Conservation (phyloP, 192 early-diverging fungal genomes). For the Phlyctochytrium bullatum region DNA sequence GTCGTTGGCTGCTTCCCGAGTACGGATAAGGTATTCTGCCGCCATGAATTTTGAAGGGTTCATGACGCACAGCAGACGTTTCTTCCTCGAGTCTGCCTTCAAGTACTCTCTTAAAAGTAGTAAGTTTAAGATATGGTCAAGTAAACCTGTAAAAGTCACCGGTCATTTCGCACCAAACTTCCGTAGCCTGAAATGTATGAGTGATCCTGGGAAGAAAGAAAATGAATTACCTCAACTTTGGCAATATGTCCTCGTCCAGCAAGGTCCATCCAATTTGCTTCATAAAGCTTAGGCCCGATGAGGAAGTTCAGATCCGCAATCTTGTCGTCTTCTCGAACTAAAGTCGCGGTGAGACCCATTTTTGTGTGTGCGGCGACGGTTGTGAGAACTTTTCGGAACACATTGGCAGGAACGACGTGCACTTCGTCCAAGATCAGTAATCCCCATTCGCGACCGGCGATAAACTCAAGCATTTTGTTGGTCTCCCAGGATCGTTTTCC, state of each 20-base stretch:
- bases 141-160: slow-evolving; percentile 90
- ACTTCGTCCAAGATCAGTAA: slow-evolving; percentile 95
- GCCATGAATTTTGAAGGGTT: slow-evolving; percentile 98
- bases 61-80: slow-evolving; percentile 86
- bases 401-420: slow-evolving; percentile 96
- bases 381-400: slow-evolving; percentile 92
- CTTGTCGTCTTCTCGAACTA: slow-evolving; percentile 98
- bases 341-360: slow-evolving; percentile 93
- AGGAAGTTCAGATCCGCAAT: slow-evolving; percentile 98
- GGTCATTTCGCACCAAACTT: slow-evolving; percentile 99
- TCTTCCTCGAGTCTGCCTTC: slow-evolving; percentile 25
- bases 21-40: slow-evolving; percentile 92
- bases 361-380: slow-evolving; percentile 94
- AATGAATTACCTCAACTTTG: slow-evolving; percentile 51
- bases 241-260: slow-evolving; percentile 96
- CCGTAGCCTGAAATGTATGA: slow-evolving; percentile 56
- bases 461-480: slow-evolving; percentile 90
- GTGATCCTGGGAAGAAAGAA: neutral
- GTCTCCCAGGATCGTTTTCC: slow-evolving; percentile 89
- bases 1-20: slow-evolving; percentile 86
- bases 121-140: too few relatives aligned
- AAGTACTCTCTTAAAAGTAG: too few relatives aligned
- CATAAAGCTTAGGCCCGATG: slow-evolving; percentile 99
- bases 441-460: slow-evolving; percentile 90
- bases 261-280: slow-evolving; percentile 99